Evolutionary conservation across 228 moss, liverwort and hornwort species (phyloP), one percentile per base, ranked within the genome.

Genomic region (Sphagnum fallax): DNA sequence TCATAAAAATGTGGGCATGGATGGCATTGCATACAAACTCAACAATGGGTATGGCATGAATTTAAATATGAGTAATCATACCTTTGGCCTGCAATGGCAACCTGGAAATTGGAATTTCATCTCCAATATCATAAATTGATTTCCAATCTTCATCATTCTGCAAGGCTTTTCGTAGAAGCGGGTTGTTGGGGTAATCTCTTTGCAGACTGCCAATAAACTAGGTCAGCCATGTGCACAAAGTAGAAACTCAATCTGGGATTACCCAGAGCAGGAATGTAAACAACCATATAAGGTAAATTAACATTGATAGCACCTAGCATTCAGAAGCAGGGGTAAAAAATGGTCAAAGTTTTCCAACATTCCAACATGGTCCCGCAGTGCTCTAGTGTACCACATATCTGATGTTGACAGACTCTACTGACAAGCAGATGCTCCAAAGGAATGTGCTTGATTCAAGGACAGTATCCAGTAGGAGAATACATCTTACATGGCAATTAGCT

Each of bases 401-500:
- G 32, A 32, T 32, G 32, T 32, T 32, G 32, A 32, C 32, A 32
- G 32, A 32, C 32, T 32, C 32, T 32, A 32, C 32, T 32, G 32
- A 32, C 32, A 32, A 32, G 32, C 32, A 32, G 32, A 32, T 32
- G 32, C 32, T 32, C 32, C 32, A 32, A 32, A 32, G 0, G 32
- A 32, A 32, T 32, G 32, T 32, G 32, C 2, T 32, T 32, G 2
- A 32, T 32, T 32, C 32, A 32, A 32, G 32, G 32, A 32, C 32
- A 32, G 32, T 32, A 32, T 32, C 32, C 32, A 32, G 32, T 32
- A 32, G 62, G 65, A 49, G 69, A 52, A 70, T 65, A 60, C 53
- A 47, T 69, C 14, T 68, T 79, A 83, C 83, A 83, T 83, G 72
- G 83, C 76, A 66, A 83, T 69, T 60, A 83, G 79, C 79, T 79